Conservation (phyloP, 495 filamentous ascomycete species). For the Elaphomyces granulatus region DNA sequence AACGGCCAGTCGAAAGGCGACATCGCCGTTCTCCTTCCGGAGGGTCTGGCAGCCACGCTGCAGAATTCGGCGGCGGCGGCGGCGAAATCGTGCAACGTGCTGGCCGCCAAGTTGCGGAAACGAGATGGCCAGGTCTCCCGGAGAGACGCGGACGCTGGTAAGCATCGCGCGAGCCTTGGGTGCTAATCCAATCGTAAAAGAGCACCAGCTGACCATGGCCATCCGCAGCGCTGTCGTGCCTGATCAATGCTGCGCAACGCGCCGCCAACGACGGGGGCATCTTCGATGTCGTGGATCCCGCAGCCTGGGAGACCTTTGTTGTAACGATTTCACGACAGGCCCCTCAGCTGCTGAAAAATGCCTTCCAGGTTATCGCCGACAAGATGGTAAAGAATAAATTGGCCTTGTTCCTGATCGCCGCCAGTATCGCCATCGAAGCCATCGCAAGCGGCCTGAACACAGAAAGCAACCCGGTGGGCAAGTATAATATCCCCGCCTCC, state of each 20-base stretch:
- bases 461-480: background rate
- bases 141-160: background rate
- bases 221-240: background rate
- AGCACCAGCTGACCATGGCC: too few species aligned
- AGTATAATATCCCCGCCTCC: background rate
- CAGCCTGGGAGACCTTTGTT: background rate
- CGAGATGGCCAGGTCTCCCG: background rate
- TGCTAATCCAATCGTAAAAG: too few species aligned
- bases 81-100: background rate
- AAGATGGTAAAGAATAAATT: background rate
- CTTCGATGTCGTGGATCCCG: background rate
- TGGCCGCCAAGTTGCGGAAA: background rate
- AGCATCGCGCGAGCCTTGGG: too few species aligned
- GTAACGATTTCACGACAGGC: background rate
- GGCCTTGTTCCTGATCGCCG: background rate
- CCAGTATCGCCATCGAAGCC: background rate
- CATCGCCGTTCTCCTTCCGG: background rate
- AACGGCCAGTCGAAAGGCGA: background rate
- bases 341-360: background rate
- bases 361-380: background rate
- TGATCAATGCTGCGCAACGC: background rate
- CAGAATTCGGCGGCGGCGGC: background rate
- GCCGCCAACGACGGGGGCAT: background rate
- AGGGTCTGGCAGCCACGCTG: background rate
- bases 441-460: background rate